Evolutionary conservation across 2,329 filamentous ascomycete species (phyloP), one percentile per base, ranked within the genome.

Genomic region (Colletotrichum noveboracense): DNA sequence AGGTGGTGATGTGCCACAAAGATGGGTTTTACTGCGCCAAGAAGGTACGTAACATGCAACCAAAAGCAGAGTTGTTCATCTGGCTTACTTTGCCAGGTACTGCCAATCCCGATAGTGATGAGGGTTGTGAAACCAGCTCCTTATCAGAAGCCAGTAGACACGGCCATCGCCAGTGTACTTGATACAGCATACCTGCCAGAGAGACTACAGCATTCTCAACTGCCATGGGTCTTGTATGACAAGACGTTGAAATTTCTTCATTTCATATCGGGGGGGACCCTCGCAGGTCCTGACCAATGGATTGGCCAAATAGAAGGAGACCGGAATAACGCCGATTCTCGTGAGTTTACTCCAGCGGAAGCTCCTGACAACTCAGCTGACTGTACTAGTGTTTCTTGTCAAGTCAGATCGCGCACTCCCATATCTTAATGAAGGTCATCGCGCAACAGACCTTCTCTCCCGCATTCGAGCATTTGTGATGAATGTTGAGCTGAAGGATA

Each of bases 141-240:
- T 9, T 68, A 60, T 3, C 83, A 87, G 61, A 87, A 88, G 52
- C 88, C 88, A 0, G 84, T 88, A 16, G 88, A 90, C 76, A 84
- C 85, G 4, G 85, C 85, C 1, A 82, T 86, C 2, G 87, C 87
- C 12, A 88, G 87, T 70, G 79, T 90, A 7, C 89, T 90, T 75
- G 88, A 90, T 75, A 89, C 88, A 0, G 87, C 87, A 6, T 90
- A 90, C 70, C 85, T 87, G 7, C 88, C 89, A n/a, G 86, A 86
- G 0, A 73, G 85, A 5, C 80, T 90, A 1, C 86, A 87, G 72
- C 83, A 83, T n/a, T 85, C 85, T 16, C 81, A 78, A 1, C 75
- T 87, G 4, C 82, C 86, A 7, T 89, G 88, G 88, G 78, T 77
- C 1, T 86, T 86, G 69, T 90, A 90, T 74, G 86, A 89, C 67